phyloP scores from a whole-genome alignment of 176 grass and related monocot genomes.

The Paspalum vaginatum region DNA sequence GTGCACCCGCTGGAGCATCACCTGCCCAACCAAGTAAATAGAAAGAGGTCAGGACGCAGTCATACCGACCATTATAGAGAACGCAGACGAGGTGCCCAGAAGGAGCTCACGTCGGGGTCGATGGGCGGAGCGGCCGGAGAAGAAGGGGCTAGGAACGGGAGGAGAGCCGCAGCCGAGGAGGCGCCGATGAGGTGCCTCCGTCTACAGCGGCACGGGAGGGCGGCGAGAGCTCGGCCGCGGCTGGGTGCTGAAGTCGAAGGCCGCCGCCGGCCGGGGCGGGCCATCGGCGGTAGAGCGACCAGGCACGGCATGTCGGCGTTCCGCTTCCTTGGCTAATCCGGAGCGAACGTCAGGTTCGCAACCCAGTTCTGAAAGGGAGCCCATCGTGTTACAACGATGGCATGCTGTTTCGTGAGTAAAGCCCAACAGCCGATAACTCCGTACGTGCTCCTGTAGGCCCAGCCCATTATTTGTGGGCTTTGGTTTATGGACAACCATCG shows the following conservation, averaged over 20 bases:
- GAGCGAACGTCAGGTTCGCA: neutral
- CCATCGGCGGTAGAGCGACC: conserved; percentile 7
- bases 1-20: conserved; percentile 64
- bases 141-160: conserved; percentile 36
- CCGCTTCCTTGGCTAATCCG: neutral
- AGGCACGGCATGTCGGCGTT: conserved; percentile 18
- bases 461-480: neutral
- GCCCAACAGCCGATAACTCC: neutral
- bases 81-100: neutral
- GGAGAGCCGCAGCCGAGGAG: conserved; percentile 37
- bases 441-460: neutral
- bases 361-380: accelerated
- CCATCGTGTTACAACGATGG: too few relatives aligned
- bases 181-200: conserved; percentile 53
- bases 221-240: neutral
- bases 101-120: conserved; percentile 53
- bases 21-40: conserved; percentile 37
- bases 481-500: neutral
- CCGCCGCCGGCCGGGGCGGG: neutral
- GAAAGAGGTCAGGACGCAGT: neutral
- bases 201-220: conserved; percentile 44
- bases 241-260: neutral
- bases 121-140: conserved; percentile 37
- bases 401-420: neutral
- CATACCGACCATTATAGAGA: neutral